phyloP scores from a whole-genome alignment of 1,284 basidiomycete genomes.

The Microstroma glucosiphilum region DNA sequence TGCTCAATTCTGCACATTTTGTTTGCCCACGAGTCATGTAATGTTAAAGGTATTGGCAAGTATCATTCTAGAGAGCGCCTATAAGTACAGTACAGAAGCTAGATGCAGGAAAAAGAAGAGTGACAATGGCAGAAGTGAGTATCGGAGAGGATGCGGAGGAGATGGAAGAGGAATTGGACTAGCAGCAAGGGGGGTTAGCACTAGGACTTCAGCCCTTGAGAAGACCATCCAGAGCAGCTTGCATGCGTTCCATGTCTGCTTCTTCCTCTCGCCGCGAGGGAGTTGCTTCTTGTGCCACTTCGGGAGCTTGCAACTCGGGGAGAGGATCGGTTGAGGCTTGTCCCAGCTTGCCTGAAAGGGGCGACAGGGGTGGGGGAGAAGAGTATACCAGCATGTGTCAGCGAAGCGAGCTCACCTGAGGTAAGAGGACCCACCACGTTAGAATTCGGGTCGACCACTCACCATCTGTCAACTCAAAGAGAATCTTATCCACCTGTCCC shows the following conservation, averaged over 20 bases:
- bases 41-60: too few species aligned
- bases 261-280: slow-evolving; percentile 16
- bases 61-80: too few species aligned
- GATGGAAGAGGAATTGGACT: too few species aligned
- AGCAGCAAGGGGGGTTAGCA: too few species aligned
- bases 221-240: slow-evolving; percentile 44
- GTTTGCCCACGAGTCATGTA: too few species aligned
- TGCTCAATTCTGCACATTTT: too few species aligned
- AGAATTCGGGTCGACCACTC: slow-evolving; percentile 57
- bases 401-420: background rate
- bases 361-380: slow-evolving; percentile 9
- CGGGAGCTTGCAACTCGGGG: slow-evolving; percentile 29
- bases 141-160: too few species aligned
- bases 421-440: background rate
- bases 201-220: slow-evolving; percentile 33
- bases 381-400: background rate
- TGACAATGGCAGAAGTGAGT: too few species aligned
- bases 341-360: slow-evolving; percentile 26
- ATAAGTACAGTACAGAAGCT: too few species aligned
- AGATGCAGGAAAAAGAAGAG: too few species aligned
- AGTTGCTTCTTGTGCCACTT: slow-evolving; percentile 13
- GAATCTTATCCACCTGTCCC: slow-evolving; percentile 90
- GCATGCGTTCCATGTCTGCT: slow-evolving; percentile 45
- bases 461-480: slow-evolving; percentile 91
- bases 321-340: slow-evolving; percentile 34